Percentiles rank a stretch among this genome's conserved stretches.
phyloP scores from a whole-genome alignment of 1,284 basidiomycete species.

The Apiotrichum mycotoxinovorans region DNA sequence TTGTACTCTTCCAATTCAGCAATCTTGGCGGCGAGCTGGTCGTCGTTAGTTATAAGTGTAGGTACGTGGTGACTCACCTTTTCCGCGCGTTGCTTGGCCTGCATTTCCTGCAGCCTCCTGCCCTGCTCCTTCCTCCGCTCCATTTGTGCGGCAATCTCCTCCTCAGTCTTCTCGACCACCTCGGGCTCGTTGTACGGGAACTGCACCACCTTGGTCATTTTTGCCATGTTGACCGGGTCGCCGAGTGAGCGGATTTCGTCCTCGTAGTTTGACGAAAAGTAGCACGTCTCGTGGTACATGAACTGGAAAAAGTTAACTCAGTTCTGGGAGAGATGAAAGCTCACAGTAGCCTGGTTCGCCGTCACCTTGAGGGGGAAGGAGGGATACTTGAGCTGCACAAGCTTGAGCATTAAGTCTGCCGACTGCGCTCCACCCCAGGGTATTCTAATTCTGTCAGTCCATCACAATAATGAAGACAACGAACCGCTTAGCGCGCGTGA shows the following conservation, averaged over 20 bases:
- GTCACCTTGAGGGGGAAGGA: conserved; percentile 65
- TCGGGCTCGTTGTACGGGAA: conserved; percentile 73
- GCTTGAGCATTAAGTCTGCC: conserved; percentile 84
- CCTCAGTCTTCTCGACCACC: conserved; percentile 82
- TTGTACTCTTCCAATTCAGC: conserved; percentile 71
- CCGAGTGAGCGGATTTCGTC: conserved; percentile 63
- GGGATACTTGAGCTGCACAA: conserved; percentile 93
- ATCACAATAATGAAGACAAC: conserved; percentile 16
- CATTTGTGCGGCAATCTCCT: conserved; percentile 71
- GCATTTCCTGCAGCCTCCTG: conserved; percentile 82
- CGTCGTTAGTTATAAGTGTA: background rate
- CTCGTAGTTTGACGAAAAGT: conserved; percentile 76
- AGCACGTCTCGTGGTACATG: conserved; percentile 85
- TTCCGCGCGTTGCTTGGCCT: conserved; percentile 78
- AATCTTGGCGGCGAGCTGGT: conserved; percentile 52
- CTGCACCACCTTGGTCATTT: conserved; percentile 70
- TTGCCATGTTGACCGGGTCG: conserved; percentile 63
- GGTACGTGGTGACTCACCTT: conserved; percentile 58
- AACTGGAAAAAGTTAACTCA: conserved; percentile 56
- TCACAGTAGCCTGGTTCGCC: conserved; percentile 54
- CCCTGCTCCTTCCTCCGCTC: conserved; percentile 84
- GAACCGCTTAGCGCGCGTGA: conserved; percentile 79
- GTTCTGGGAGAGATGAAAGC: conserved; percentile 42
- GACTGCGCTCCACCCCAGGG: conserved; percentile 90
- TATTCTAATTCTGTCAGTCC: conserved; percentile 58